Percentiles rank a stretch among this genome's conserved stretches.
Evolutionary conservation across 2,329 filamentous ascomycete species (phyloP).

Genomic region (Decorospora gaudefroyi): DNA sequence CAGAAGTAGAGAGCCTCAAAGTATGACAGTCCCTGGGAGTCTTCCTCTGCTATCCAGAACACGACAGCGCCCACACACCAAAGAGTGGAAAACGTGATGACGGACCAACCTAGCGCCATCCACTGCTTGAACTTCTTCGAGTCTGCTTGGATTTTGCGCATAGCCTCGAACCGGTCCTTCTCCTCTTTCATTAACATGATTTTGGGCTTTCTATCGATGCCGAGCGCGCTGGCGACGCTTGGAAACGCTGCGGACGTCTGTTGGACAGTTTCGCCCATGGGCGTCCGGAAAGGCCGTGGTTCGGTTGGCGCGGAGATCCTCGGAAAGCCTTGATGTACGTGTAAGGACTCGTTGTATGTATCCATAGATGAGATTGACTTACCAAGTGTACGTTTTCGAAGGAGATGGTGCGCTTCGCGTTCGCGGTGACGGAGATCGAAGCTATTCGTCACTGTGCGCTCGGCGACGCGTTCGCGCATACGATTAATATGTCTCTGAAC

Average conservation of each 20-base stretch:
- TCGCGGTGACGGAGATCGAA: slow-evolving; percentile 52
- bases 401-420: slow-evolving; percentile 29
- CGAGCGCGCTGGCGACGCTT: slow-evolving; percentile 17
- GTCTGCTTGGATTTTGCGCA: slow-evolving; percentile 76
- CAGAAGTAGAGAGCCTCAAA: slow-evolving; percentile 84
- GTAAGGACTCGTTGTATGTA: too few relatives aligned
- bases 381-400: slow-evolving; percentile 25
- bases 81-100: slow-evolving; percentile 69
- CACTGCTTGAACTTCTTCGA: slow-evolving; percentile 71
- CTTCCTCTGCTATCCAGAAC: slow-evolving; percentile 66
- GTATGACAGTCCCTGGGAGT: slow-evolving; percentile 66
- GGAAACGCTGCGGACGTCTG: slow-evolving; percentile 9
- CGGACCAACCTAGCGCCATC: slow-evolving; percentile 71
- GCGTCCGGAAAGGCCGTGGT: slow-evolving; percentile 25
- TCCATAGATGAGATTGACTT: too few relatives aligned
- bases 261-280: slow-evolving; percentile 24
- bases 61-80: slow-evolving; percentile 81
- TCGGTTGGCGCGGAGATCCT: slow-evolving; percentile 36
- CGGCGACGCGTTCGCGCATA: slow-evolving; percentile 59
- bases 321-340: too few relatives aligned
- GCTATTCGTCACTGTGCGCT: slow-evolving; percentile 59
- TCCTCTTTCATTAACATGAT: slow-evolving; percentile 61
- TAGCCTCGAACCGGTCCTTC: slow-evolving; percentile 73
- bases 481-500: slow-evolving; percentile 63
- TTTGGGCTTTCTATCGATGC: slow-evolving; percentile 47